Conservation (phyloP, 164 flowering plant genomes). For the Nelumbo lutea region DNA sequence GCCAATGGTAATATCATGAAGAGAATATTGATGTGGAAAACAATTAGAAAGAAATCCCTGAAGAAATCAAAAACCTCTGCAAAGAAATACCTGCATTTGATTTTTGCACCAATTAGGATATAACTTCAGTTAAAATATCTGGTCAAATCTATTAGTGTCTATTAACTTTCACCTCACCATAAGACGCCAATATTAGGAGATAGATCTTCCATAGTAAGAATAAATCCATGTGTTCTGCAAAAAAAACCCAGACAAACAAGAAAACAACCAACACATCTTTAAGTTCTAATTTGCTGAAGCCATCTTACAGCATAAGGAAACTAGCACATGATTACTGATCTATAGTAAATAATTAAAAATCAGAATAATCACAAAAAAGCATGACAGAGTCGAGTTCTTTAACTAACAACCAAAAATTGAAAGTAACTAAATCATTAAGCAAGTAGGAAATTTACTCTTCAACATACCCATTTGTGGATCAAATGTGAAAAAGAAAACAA, state of each 20-base stretch:
- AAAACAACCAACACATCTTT: constrained; percentile 3
- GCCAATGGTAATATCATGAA: constrained; percentile 92
- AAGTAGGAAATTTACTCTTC: no score
- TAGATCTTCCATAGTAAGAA: constrained; percentile 77
- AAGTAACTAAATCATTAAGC: neutral
- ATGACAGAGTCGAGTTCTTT: neutral
- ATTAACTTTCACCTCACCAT: constrained; percentile 49
- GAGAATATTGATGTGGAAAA: constrained; percentile 76
- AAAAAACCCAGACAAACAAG: constrained; percentile 8
- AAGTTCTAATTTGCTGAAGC: neutral
- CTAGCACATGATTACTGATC: neutral
- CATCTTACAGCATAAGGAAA: neutral
- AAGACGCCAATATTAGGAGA: constrained; percentile 94
- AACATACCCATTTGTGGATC: no score
- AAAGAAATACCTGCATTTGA: constrained; percentile 86
- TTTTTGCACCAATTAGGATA: neutral
- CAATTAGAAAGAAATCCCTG: constrained; percentile 80
- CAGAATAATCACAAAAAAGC: no score
- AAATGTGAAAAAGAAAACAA: no score
- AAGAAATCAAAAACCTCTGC: constrained; percentile 97
- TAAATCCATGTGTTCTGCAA: constrained; percentile 92
- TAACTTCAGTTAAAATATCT: constrained; percentile 4
- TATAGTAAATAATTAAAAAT: neutral
- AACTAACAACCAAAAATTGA: neutral
- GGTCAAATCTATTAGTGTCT: constrained; percentile 3